A percentile compares a stretch with the other conserved stretches of the same genome.
Evolutionary conservation across 441 rosid species (phyloP).

Genomic region (Daphne laureola): DNA sequence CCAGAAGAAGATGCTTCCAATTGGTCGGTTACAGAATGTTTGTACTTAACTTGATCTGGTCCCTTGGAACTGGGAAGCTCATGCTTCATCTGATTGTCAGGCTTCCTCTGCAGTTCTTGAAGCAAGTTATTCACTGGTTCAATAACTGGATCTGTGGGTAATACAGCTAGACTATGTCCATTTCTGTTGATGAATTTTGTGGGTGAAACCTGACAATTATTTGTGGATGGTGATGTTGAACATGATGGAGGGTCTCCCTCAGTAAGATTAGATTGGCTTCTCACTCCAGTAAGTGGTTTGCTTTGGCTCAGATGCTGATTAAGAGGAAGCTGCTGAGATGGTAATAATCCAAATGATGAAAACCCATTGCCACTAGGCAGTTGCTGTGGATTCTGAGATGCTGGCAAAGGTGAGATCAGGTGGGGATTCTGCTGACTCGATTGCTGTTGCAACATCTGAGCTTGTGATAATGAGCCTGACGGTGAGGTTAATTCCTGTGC

Average conservation of each 20-base stretch:
- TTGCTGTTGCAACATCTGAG: slow-evolving; percentile 55
- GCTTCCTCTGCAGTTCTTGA: slow-evolving; percentile 64
- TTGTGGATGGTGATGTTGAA: slow-evolving; percentile 88
- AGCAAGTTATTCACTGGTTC: slow-evolving; percentile 51
- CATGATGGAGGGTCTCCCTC: slow-evolving; percentile 94
- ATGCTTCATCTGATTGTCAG: slow-evolving; percentile 47
- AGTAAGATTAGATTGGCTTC: slow-evolving; percentile 57
- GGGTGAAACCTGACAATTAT: slow-evolving; percentile 71
- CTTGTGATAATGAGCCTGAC: slow-evolving; percentile 45
- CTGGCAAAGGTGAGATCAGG: slow-evolving; percentile 32
- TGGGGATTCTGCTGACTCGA: slow-evolving; percentile 52
- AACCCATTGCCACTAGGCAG: slow-evolving; percentile 44
- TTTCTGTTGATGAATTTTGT: slow-evolving; percentile 57
- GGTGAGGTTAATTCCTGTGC: slow-evolving; percentile 47
- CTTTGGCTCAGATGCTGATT: slow-evolving; percentile 49
- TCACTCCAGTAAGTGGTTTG: slow-evolving; percentile 40
- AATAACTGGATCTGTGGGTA: slow-evolving; percentile 40
- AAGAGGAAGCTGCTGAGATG: slow-evolving; percentile 39
- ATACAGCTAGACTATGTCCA: slow-evolving; percentile 50
- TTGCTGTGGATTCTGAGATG: slow-evolving; percentile 61
- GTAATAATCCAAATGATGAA: slow-evolving; percentile 36
- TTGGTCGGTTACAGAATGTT: slow-evolving; percentile 59
- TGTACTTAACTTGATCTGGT: slow-evolving; percentile 53
- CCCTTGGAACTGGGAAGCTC: slow-evolving; percentile 54
- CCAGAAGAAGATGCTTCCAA: slow-evolving; percentile 91